A percentile compares a stretch with the other conserved stretches of the same genome.
These are phyloP conservation scores for Stevia rebaudiana DNA, from an alignment of 140 eudicot genomes.

Conservation along the genomic window DNA sequence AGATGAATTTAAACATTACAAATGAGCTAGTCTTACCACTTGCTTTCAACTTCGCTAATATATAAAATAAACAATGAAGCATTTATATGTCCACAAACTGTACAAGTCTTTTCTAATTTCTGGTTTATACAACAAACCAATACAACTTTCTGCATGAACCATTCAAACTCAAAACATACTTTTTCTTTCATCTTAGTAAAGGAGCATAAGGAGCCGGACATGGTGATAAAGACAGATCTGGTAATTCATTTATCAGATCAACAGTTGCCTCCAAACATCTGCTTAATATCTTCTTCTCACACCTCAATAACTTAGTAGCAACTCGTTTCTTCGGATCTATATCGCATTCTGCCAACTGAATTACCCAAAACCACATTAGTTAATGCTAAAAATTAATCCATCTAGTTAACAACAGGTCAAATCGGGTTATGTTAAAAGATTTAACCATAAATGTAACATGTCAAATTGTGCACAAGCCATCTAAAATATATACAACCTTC, in stretches of 20 bases:
- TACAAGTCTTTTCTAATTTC: constrained; percentile 12
- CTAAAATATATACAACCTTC: not conserved
- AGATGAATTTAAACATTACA: not conserved
- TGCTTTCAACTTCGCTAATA: not conserved
- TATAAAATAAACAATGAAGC: constrained; percentile 8
- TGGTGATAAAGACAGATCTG: constrained; percentile 72
- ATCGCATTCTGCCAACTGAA: constrained; percentile 66
- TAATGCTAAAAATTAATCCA: not conserved
- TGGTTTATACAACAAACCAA: constrained; percentile 11
- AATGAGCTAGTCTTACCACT: not conserved
- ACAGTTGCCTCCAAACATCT: constrained; percentile 66
- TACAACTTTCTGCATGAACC: constrained; percentile 6
- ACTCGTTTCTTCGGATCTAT: constrained; percentile 84
- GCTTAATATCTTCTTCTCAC: constrained; percentile 75
- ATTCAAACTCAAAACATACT: not conserved
- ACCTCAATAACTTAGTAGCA: constrained; percentile 72
- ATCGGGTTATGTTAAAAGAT: not conserved
- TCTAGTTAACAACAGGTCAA: not conserved
- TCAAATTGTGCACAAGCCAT: not conserved
- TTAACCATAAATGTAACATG: not conserved
- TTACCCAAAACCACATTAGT: constrained; percentile 9
- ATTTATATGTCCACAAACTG: constrained; percentile 15
- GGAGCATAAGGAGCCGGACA: constrained; percentile 98
- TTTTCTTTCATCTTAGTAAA: constrained; percentile 36
- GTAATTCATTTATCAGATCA: constrained; percentile 64